Evolutionary conservation across 805 yeast genomes (phyloP).

Genomic region (Monosporozyma solicola): DNA sequence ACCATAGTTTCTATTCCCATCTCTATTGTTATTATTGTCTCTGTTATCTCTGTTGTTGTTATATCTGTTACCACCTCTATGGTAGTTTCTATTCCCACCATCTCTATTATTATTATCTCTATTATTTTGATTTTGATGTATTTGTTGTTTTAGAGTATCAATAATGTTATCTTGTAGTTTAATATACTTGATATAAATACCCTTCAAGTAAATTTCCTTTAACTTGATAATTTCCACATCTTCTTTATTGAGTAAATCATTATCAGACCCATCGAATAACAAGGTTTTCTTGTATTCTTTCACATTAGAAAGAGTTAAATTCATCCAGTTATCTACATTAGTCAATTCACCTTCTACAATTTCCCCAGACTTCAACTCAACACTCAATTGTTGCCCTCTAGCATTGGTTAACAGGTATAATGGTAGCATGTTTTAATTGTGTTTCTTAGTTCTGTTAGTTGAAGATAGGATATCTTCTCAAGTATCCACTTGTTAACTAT

Average conservation of each 20-base stretch:
- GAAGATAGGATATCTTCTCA: background rate
- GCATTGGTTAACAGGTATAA: slow-evolving; percentile 83
- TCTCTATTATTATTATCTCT: slow-evolving; percentile 15
- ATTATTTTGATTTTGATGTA: slow-evolving; percentile 39
- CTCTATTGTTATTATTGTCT: slow-evolving; percentile 28
- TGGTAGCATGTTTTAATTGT: slow-evolving; percentile 50
- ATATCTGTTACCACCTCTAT: slow-evolving; percentile 18
- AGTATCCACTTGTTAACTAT: background rate
- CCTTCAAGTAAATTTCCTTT: slow-evolving; percentile 73
- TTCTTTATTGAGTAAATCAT: background rate
- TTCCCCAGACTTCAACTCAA: slow-evolving; percentile 89
- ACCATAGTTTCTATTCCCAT: slow-evolving; percentile 21
- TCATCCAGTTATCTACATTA: slow-evolving; percentile 95
- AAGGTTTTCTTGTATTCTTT: slow-evolving; percentile 37
- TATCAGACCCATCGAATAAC: slow-evolving; percentile 2
- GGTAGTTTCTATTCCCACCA: slow-evolving; percentile 28
- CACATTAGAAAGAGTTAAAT: slow-evolving; percentile 71
- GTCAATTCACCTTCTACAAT: slow-evolving; percentile 74
- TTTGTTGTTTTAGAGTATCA: slow-evolving; percentile 65
- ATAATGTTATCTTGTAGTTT: slow-evolving; percentile 70
- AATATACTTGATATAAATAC: slow-evolving; percentile 71
- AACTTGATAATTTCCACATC: slow-evolving; percentile 42
- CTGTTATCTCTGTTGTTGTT: slow-evolving; percentile 18
- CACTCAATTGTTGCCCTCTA: slow-evolving; percentile 76
- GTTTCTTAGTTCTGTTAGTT: background rate